phyloP scores from a whole-genome alignment of 192 early-diverging fungal genomes.

The Pilobolus umbonatus region DNA sequence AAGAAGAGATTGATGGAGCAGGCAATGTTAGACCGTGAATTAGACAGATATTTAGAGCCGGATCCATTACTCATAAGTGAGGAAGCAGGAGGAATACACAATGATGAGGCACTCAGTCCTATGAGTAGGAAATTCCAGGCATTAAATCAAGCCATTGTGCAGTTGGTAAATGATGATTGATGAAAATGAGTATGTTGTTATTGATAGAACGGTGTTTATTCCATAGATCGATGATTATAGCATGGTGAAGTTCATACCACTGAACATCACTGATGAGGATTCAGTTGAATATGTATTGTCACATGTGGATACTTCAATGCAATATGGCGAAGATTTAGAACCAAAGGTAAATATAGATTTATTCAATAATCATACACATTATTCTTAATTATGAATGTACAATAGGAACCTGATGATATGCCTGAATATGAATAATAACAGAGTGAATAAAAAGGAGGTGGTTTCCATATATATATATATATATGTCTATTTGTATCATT shows the following conservation, averaged over 20 bases:
- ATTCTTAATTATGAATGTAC: conserved; percentile 10
- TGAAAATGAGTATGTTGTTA: neutral
- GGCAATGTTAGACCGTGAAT: conserved; percentile 53
- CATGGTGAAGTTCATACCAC: conserved; percentile 93
- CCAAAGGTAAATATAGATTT: conserved; percentile 60
- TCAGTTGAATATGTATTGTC: conserved; percentile 81
- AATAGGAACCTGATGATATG: conserved; percentile 30
- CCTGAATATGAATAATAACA: conserved; percentile 22
- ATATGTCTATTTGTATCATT: too few species aligned
- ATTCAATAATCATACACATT: neutral
- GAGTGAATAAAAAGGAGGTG: neutral
- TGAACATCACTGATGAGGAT: conserved; percentile 94
- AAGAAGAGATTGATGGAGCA: conserved; percentile 25
- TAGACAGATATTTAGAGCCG: conserved; percentile 84
- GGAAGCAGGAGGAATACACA: conserved; percentile 35
- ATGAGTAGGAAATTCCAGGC: conserved; percentile 61
- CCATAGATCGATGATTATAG: conserved; percentile 88
- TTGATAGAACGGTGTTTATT: neutral
- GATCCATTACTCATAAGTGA: conserved; percentile 84
- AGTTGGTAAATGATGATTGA: conserved; percentile 47
- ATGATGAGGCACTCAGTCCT: conserved; percentile 61
- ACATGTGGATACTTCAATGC: conserved; percentile 90
- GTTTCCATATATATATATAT: too few species aligned
- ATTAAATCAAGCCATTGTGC: conserved; percentile 85
- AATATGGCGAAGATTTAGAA: conserved; percentile 97